Evolutionary conservation across 2,329 filamentous ascomycete genomes (phyloP), one percentile per base, ranked within the genome.

Genomic region (Calycina marina): DNA sequence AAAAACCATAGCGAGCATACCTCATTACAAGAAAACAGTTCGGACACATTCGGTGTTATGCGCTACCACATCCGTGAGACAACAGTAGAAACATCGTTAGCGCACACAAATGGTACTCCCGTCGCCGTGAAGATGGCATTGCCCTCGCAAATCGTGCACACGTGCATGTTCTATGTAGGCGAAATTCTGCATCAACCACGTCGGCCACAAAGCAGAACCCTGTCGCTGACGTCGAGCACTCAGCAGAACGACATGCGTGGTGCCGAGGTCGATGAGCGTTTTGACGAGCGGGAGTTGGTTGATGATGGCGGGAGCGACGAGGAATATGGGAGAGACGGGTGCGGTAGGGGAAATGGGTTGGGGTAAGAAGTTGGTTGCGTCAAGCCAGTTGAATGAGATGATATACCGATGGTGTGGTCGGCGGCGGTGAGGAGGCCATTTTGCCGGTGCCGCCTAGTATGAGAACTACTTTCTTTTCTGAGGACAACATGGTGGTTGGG

Each of bases 161-260:
- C 14, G 18, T 3, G 39, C 28, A 36, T 52, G 49, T 18, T 49
- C 42, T 20, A 50, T 39, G 34, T 57, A 51, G 1, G 50, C 48
- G 34, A 66, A 58, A 43, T 65, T 66, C 40, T 67, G 51, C 49
- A 61, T 61, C 35, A 67, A 67, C 60, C 62, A 68, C 11, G 56
- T 60, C 4, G 62, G 59, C 35, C 60, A 44, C 40, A 67, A 36
- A 5, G 62, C 54, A 4, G 53, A 52, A 51, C 56, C 66, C 31
- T 59, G 58, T 1, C 60, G 42, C 11, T 53, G 49, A 2, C 59
- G 49, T 42, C 56, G 47, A 6, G 49, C 38, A 36, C 57, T 57
- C 31, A 62, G 47, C 6, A 67, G 44, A 5, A 67, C 58, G 37
- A 67, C 62, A n/a, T 63, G 51, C 18, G 47, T 48, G 2, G 56